These are phyloP conservation scores for Calycina herbarum DNA, from an alignment of 2,329 filamentous ascomycete genomes.

Conservation along the genomic window DNA sequence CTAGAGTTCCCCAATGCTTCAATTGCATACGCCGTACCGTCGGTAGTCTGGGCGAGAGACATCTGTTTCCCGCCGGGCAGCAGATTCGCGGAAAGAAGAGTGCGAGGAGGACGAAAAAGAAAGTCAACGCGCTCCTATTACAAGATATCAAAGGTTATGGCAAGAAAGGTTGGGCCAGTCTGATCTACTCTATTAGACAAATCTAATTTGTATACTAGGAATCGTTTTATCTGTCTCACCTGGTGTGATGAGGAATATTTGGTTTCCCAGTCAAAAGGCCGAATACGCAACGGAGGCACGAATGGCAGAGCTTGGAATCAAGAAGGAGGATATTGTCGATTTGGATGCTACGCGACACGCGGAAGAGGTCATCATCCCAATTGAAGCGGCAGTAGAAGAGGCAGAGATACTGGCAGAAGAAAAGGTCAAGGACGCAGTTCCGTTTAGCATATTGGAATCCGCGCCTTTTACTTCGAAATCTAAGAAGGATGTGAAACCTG, in stretches of 20 bases:
- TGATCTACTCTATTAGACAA: constrained; percentile 19
- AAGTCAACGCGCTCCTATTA: constrained; percentile 50
- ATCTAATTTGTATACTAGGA: constrained; percentile 41
- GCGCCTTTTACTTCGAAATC: not conserved
- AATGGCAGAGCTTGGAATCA: constrained; percentile 44
- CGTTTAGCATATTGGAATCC: not conserved
- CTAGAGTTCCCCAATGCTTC: constrained; percentile 33
- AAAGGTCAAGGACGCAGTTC: not conserved
- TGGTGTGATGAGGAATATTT: constrained; percentile 55
- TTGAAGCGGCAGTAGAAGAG: constrained; percentile 14
- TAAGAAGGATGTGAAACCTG: not conserved
- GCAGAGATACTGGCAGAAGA: not conserved
- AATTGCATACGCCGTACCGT: constrained; percentile 34
- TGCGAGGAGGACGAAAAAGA: constrained; percentile 40
- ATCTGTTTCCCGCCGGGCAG: constrained; percentile 33
- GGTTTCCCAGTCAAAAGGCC: constrained; percentile 51
- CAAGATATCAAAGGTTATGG: constrained; percentile 55
- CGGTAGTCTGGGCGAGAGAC: constrained; percentile 25
- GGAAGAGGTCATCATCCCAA: constrained; percentile 16
- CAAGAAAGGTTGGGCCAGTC: constrained; percentile 38
- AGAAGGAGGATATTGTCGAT: constrained; percentile 40
- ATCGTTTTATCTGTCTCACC: constrained; percentile 51
- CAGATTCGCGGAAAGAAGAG: constrained; percentile 46
- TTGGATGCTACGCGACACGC: constrained; percentile 41
- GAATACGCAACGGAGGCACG: constrained; percentile 51